Conservation (phyloP, 441 rosid genomes). For the Syzygium malaccense region DNA sequence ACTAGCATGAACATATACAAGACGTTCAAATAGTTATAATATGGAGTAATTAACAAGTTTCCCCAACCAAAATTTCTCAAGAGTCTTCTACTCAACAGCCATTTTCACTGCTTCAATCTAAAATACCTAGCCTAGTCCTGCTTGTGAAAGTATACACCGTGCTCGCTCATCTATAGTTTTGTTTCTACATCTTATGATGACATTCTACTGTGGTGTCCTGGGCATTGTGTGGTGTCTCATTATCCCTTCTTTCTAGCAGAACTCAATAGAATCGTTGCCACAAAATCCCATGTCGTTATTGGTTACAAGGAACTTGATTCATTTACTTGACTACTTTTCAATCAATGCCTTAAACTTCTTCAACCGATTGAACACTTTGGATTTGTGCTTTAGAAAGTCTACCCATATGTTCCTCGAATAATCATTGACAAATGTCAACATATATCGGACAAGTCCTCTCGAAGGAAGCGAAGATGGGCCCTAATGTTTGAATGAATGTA, state of each 20-base stretch:
- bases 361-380: not conserved
- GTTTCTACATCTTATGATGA: accelerated
- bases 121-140: not conserved
- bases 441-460: not conserved
- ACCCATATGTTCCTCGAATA: not conserved
- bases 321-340: no score
- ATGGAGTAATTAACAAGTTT: not conserved
- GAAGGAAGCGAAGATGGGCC: not conserved
- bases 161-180: not conserved
- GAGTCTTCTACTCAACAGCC: not conserved
- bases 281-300: no score
- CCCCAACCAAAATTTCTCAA: not conserved
- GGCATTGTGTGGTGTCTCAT: not conserved
- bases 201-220: not conserved
- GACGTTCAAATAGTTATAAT: no score
- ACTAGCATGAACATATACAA: no score
- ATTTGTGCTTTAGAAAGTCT: not conserved
- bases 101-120: not conserved
- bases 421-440: accelerated
- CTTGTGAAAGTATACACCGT: not conserved
- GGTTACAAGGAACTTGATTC: no score
- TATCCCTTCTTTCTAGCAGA: not conserved
- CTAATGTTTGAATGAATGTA: not conserved
- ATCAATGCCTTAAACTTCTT: not conserved
- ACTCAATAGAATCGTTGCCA: not conserved